Evolutionary conservation across 768 basidiomycete genomes (phyloP), one percentile per base, ranked within the genome.

Genomic region (Coprinopsis cinerea): DNA sequence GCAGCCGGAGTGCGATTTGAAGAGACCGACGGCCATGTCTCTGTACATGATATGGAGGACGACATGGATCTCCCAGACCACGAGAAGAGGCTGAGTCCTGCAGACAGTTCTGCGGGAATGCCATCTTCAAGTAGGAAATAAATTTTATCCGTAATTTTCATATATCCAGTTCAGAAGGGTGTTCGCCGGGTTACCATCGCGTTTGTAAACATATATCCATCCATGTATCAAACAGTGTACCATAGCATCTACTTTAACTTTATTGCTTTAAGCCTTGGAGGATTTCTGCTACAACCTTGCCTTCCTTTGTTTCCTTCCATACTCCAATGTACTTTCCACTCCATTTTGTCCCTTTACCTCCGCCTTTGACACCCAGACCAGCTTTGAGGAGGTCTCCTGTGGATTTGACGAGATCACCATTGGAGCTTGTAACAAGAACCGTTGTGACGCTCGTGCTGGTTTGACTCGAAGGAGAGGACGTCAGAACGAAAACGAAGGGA

Each of bases 291-390:
- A 80, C 65, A 1, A 56, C 40, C 7, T 52, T 57, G 22, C 65
- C 66, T 54, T 83, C 79, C 52, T 70, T 71, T 3, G 53, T 64
- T 15, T 68, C 71, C 57, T 74, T 76, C 83, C 83, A 86, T 13
- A 81, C 74, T 0, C 87, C 87, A 5, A 63, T 71, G 48, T 73
- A 76, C 61, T 89, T 85, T 9, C 88, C 88, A 53, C 87, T 88
- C 83, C 88, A 90, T 56, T 76, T 78, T 15, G 68, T 55, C 1
- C 85, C 88, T 59, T 85, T 88, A 3, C 88, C 87, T 10, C 89
- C 89, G 5, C 89, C 89, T 67, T 83, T 91, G 41, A 85, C 71
- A 7, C 71, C 70, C 24, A 85, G 67, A 54, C 74, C 80, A 3
- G 65, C 59, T 61, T 79, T 87, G 36, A 86, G 61, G 22, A 61